Base-by-base conservation (phyloP, 805 yeast species). In the Cyberlindnera lachancei region DNA sequence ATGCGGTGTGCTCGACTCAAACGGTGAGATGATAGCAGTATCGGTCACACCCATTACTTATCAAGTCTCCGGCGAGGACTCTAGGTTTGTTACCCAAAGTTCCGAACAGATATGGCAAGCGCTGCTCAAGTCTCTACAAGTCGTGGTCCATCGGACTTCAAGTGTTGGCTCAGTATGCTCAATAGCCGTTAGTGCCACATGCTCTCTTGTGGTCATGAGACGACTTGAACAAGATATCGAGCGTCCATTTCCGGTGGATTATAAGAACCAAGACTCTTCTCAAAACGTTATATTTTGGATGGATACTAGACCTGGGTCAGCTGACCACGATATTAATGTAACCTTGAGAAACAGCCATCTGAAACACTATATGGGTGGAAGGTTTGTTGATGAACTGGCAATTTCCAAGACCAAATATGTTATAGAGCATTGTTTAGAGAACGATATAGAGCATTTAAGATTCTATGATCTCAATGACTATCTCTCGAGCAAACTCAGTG, bases 261-360 rank as follows among this genome's bases (percentile, higher is more conserved):
- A 49, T 16, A 51, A 46, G 7, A 32, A 35, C 25, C 26, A 34
- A 2, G 43, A 44, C 21, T 37, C 27, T 5, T 43, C 43, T 6
- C 59, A 63, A 22, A 70, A 70, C 40, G 59, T 74, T 4, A 56
- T 75, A 5, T 59, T 75, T 30, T 75, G 82, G 81, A 75, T 75
- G 80, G 80, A 75, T 43, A 56, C 62, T 14, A 54, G 73, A 18
- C 57, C 75, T 3, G 42, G 35, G 3, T 25, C 45, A 2, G 64
- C 70, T 37, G 61, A 66, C 24, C 25, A 34, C 17, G 33, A 22
- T 9, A 45, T 62, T 18, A 40, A 42, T 12, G 14, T 17, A 1
- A 16, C 3, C 1, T 16, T 42, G 7, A 21, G 30, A 7, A 46
- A 47, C 6, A 50, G 46, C 6, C 29, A 36, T 7, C 38, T 44